Evolutionary conservation across 768 basidiomycete species (phyloP), one percentile per base, ranked within the genome.

Genomic region (Russula dissimulans): DNA sequence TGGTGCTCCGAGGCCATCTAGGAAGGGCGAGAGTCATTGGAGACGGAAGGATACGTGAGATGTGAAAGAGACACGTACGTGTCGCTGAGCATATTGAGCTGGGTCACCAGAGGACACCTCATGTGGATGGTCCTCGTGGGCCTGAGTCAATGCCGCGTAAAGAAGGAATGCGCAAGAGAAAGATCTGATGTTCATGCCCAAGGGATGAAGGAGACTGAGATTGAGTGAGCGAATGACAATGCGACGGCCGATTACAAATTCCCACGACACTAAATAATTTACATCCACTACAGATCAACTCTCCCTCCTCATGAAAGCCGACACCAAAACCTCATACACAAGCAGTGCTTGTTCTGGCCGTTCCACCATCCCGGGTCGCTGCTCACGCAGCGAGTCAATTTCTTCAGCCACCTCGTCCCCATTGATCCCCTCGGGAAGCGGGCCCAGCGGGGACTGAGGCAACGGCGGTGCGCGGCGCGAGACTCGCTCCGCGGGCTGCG

Each of bases 1-100:
- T 92, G 90, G 71, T 94, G 91, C 68, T 95, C 91, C 31, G 82
- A 79, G 48, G 88, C 82, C 91, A 95, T 95, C 90, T 93, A 72
- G 22, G 53, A 42, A 41, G 15, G 48, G n/a, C 3, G 48, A 34
- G 3, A 17, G 47, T 41, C 7, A 38, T 34, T 47, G 32, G 29
- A 50, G 41, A 49, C 45, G 15, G 34, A 45, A 41, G 54, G 63
- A 36, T 57, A 48, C 43, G 15, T 36, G 38, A 43, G 14, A 15
- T 42, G 12, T 17, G 39, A 57, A 26, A 14, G 26, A 34, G 17
- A 54, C 32, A 82, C 91, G 68, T 84, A 95, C 93, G 78, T 97
- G 95, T 78, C 88, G 79, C 71, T 87, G 78, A 52, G 92, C 92
- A 75, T 97, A 97, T 62, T 89, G 29, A 15, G 48, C 41, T 12